phyloP scores from a whole-genome alignment of 805 yeast species.

The Saturnispora zaruensis region DNA sequence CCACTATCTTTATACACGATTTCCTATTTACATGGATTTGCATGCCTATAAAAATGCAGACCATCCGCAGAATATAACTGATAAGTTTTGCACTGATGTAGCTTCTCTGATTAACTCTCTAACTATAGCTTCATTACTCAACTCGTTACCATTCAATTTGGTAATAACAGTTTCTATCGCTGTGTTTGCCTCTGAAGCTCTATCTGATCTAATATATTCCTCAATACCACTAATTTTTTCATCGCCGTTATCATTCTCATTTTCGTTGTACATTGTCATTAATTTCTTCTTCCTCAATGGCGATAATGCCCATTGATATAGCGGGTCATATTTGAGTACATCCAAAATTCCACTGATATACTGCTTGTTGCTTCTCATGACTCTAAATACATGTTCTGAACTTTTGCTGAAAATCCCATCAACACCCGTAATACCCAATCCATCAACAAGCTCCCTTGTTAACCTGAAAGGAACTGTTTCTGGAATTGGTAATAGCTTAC shows the following conservation, averaged over 20 bases:
- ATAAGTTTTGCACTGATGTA: conserved; percentile 53
- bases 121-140: conserved; percentile 79
- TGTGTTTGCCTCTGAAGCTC: conserved; percentile 64
- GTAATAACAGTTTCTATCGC: conserved; percentile 67
- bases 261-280: conserved; percentile 31
- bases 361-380: conserved; percentile 54
- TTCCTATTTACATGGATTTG: neutral
- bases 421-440: conserved; percentile 80
- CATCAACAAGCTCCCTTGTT: conserved; percentile 86
- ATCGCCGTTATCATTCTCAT: conserved; percentile 13
- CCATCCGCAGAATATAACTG: conserved; percentile 79
- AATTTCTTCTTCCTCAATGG: conserved; percentile 54
- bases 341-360: conserved; percentile 75
- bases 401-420: conserved; percentile 67
- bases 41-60: conserved; percentile 52
- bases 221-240: conserved; percentile 10
- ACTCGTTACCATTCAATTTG: conserved; percentile 55
- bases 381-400: conserved; percentile 65
- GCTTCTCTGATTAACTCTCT: conserved; percentile 77
- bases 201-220: conserved; percentile 18
- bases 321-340: conserved; percentile 84
- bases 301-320: conserved; percentile 85
- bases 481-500: conserved; percentile 73
- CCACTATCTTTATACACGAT: neutral
- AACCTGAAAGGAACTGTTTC: conserved; percentile 91